phyloP scores from a whole-genome alignment of 2,329 filamentous ascomycete species.

The Grosmannia penicillata region DNA sequence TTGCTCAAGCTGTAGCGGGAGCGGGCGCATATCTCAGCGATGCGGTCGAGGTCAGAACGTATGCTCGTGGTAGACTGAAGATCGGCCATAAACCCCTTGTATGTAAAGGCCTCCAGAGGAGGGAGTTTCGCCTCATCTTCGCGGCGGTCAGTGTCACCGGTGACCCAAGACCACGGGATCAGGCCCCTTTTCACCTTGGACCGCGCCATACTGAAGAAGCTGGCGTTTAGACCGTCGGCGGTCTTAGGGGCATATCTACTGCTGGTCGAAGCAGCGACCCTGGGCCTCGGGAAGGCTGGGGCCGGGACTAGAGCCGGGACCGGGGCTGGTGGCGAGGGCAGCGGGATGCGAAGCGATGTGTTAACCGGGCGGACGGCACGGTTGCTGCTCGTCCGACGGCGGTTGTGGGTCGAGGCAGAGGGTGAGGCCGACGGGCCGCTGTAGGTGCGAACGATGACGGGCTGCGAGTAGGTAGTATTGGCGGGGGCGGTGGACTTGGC shows the following conservation, averaged over 20 bases:
- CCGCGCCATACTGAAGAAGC: conserved; percentile 24
- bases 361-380: conserved; percentile 14
- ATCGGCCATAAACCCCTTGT: conserved; percentile 44
- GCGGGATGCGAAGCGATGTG: conserved; percentile 16
- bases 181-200: conserved; percentile 25
- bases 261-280: conserved; percentile 1
- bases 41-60: conserved; percentile 44
- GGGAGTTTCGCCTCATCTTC: conserved; percentile 31
- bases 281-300: neutral
- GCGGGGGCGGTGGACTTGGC: conserved; percentile 39
- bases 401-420: conserved; percentile 11
- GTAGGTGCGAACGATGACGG: conserved; percentile 52
- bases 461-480: conserved; percentile 46
- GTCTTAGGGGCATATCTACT: conserved; percentile 6
- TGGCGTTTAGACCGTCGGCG: conserved; percentile 2
- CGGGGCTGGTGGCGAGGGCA: conserved; percentile 13
- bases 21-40: conserved; percentile 51
- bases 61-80: conserved; percentile 28
- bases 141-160: conserved; percentile 8
- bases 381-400: conserved; percentile 15
- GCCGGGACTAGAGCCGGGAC: neutral
- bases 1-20: conserved; percentile 51
- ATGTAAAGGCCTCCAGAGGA: conserved; percentile 47
- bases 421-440: conserved; percentile 26
- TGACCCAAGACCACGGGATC: conserved; percentile 16